Percentiles rank a stretch among this genome's conserved stretches.
Conservation (phyloP, 73 alveolate species). For the Blepharisma japonicum region DNA sequence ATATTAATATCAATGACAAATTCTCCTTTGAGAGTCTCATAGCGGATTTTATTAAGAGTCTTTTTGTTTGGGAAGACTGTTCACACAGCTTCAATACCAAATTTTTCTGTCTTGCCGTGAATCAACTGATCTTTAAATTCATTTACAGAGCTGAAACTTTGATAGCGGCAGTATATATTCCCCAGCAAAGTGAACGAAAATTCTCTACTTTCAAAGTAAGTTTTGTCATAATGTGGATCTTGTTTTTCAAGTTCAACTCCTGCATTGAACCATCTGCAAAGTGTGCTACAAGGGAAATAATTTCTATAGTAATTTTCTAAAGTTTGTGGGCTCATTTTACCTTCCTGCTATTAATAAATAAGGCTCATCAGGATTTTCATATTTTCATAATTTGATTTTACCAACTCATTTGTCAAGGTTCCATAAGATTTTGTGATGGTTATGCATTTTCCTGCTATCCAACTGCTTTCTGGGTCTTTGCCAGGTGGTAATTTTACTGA, state of each 20-base stretch:
- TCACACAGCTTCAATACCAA: slow-evolving; percentile 96
- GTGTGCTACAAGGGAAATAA: too few relatives aligned
- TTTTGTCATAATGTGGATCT: too few relatives aligned
- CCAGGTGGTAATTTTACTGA: slow-evolving; percentile 82
- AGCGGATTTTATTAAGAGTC: slow-evolving; percentile 42
- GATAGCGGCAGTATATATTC: slow-evolving; percentile 82
- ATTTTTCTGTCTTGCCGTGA: slow-evolving; percentile 72
- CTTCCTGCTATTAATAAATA: slow-evolving; percentile 66
- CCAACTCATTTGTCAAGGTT: slow-evolving; percentile 75
- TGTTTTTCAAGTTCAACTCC: too few relatives aligned
- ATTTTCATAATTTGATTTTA: slow-evolving; percentile 72
- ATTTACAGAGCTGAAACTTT: slow-evolving; percentile 58
- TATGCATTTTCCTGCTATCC: slow-evolving; percentile 71
- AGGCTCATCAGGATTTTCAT: slow-evolving; percentile 91
- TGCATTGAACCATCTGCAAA: too few relatives aligned
- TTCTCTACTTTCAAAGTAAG: slow-evolving; percentile 67
- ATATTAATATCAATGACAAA: slow-evolving; percentile 97
- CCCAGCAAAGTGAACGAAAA: slow-evolving; percentile 75
- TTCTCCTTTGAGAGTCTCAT: slow-evolving; percentile 70
- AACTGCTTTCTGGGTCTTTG: slow-evolving; percentile 72
- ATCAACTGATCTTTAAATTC: slow-evolving; percentile 68
- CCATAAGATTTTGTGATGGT: slow-evolving; percentile 77
- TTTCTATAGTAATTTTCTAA: too few relatives aligned
- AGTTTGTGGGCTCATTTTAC: too few relatives aligned
- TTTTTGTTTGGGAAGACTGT: slow-evolving; percentile 46